phyloP scores from a whole-genome alignment of 1,284 basidiomycete genomes.

The Inonotus obliquus region DNA sequence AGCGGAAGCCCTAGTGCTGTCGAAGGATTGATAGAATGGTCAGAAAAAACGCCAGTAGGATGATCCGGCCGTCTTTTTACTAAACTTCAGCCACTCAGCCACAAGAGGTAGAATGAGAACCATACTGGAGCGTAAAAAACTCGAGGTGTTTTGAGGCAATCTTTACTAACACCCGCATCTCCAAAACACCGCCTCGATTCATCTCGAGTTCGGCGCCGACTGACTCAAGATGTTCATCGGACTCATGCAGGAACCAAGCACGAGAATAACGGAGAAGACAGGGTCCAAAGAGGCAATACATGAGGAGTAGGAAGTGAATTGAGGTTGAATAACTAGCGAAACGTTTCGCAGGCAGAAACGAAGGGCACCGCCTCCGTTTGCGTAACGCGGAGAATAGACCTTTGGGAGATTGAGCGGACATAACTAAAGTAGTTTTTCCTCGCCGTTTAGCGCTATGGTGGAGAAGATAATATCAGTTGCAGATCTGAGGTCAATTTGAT shows the following conservation, averaged over 20 bases:
- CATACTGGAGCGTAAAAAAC: background rate
- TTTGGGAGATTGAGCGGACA: background rate
- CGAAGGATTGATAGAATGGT: background rate
- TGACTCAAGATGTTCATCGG: background rate
- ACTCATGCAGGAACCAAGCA: background rate
- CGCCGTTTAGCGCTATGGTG: no score
- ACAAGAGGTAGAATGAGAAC: background rate
- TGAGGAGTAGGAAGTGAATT: background rate
- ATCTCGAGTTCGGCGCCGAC: background rate
- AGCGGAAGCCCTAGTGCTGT: background rate
- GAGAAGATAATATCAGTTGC: no score
- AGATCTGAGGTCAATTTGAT: background rate
- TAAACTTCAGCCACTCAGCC: background rate
- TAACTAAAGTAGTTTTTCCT: background rate
- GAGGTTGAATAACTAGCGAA: background rate
- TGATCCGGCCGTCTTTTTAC: background rate
- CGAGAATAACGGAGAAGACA: background rate
- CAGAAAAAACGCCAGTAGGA: background rate
- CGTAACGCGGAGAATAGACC: background rate
- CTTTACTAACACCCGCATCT: conserved; percentile 2
- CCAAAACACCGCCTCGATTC: background rate
- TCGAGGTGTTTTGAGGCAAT: background rate
- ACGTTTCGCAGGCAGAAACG: background rate
- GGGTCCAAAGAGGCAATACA: background rate
- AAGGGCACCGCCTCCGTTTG: background rate